Evolutionary conservation across 2,329 filamentous ascomycete species (phyloP).

Genomic region (Thielaviopsis musarum): DNA sequence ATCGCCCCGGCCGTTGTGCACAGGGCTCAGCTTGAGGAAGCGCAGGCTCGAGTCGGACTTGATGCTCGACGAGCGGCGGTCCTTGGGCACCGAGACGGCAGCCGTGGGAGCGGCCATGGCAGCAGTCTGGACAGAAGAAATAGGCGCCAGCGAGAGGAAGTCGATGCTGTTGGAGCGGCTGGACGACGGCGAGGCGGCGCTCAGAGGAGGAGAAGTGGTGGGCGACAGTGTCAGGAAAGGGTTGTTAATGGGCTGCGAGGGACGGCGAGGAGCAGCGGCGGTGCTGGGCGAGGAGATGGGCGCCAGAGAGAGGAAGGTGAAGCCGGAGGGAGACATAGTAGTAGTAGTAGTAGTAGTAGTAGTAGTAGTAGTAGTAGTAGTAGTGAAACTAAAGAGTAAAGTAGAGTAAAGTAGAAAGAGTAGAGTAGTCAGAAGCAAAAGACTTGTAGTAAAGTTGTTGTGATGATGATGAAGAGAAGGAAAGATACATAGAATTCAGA

Average conservation of each 20-base stretch:
- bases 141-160: slow-evolving; percentile 13
- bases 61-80: slow-evolving; percentile 36
- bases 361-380: background rate
- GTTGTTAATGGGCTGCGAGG: background rate
- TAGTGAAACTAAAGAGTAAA: background rate
- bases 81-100: slow-evolving; percentile 16
- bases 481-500: background rate
- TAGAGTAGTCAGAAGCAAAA: background rate
- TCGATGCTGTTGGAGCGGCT: slow-evolving; percentile 15
- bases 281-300: slow-evolving; percentile 5
- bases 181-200: slow-evolving; percentile 10
- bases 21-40: slow-evolving; percentile 47
- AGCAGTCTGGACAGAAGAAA: background rate
- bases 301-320: slow-evolving; percentile 10
- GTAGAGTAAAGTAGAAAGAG: background rate
- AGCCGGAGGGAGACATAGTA: slow-evolving; percentile 8
- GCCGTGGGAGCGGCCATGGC: slow-evolving; percentile 10
- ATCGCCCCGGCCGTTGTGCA: slow-evolving; percentile 46
- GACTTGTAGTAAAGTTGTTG: background rate
- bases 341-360: background rate
- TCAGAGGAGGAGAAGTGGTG: slow-evolving; percentile 23
- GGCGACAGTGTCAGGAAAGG: slow-evolving; percentile 42
- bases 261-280: background rate
- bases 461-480: background rate
- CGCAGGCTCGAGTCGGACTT: slow-evolving; percentile 28